Evolutionary conservation across 1,284 basidiomycete genomes (phyloP).

Genomic region (Ganoderma lingzhi): DNA sequence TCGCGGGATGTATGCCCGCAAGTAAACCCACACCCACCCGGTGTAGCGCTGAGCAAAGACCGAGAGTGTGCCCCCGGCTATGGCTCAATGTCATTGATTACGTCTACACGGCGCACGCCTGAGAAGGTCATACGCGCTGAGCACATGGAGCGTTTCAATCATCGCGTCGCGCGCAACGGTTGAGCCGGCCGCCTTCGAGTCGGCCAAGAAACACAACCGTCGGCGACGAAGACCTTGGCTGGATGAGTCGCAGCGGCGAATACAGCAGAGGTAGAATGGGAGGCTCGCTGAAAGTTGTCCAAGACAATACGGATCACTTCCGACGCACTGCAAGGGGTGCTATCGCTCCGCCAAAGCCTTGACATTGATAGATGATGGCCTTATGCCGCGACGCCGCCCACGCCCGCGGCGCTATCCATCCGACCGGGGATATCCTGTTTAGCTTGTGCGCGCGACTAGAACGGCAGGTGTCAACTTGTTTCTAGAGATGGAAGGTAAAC

Average conservation of each 20-base stretch:
- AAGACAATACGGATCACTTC: not conserved
- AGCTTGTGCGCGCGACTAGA: not conserved
- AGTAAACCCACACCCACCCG: not conserved
- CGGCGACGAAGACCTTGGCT: not conserved
- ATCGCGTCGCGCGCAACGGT: not conserved
- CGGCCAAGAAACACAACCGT: not conserved
- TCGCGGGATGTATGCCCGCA: not conserved
- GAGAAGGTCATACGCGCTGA: not conserved
- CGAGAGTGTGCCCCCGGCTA: not conserved
- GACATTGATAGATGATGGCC: not conserved
- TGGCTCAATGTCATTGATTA: not conserved
- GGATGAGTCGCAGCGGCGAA: no score
- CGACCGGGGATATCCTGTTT: not conserved
- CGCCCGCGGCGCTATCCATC: not conserved
- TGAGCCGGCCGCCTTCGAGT: not conserved
- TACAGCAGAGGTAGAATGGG: not conserved
- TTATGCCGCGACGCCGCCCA: not conserved
- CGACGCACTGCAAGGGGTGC: not conserved
- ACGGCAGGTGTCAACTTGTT: not conserved
- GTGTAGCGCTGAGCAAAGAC: not conserved
- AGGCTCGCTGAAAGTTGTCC: not conserved
- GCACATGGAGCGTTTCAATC: not conserved
- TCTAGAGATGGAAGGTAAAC: not conserved
- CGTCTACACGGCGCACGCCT: not conserved
- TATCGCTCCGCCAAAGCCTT: not conserved